phyloP scores from a whole-genome alignment of 805 yeast species.

The Kurtzmaniella fragi region DNA sequence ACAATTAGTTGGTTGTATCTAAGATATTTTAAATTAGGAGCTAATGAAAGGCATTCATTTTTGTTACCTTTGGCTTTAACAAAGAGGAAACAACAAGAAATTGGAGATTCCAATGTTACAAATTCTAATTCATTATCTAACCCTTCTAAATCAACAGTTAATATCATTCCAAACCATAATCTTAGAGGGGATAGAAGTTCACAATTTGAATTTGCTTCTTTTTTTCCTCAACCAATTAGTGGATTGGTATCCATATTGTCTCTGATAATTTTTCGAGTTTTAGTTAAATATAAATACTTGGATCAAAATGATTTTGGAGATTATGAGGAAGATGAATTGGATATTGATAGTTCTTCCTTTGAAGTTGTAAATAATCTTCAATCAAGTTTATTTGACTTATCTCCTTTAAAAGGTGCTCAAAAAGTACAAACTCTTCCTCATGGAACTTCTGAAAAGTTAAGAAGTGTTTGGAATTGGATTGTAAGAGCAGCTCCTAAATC shows the following conservation, averaged over 20 bases:
- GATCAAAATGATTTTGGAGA: slow-evolving; percentile 16
- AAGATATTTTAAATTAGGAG: slow-evolving; percentile 34
- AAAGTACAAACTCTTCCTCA: slow-evolving; percentile 27
- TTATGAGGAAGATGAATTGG: slow-evolving; percentile 16
- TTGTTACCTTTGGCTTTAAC: slow-evolving; percentile 29
- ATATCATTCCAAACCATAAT: neutral
- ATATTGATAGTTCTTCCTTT: slow-evolving; percentile 14
- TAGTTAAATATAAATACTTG: slow-evolving; percentile 16
- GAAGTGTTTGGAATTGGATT: slow-evolving; percentile 21
- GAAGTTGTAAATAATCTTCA: slow-evolving; percentile 30
- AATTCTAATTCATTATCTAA: slow-evolving; percentile 15
- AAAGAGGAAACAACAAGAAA: slow-evolving; percentile 14
- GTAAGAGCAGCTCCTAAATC: neutral
- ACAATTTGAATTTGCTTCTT: slow-evolving; percentile 32
- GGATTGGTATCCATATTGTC: slow-evolving; percentile 16
- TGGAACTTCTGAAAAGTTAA: slow-evolving; percentile 16
- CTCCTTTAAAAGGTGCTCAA: slow-evolving; percentile 36
- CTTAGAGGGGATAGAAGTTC: slow-evolving; percentile 22
- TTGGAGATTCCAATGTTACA: slow-evolving; percentile 1
- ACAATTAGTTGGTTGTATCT: slow-evolving; percentile 35
- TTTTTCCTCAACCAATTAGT: slow-evolving; percentile 39
- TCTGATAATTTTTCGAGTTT: slow-evolving; percentile 14
- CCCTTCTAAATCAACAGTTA: slow-evolving; percentile 2
- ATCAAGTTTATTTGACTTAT: slow-evolving; percentile 33
- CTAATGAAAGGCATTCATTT: slow-evolving; percentile 40